Base-by-base conservation (phyloP, 805 yeast genomes). In the Candida ipomoeae region DNA sequence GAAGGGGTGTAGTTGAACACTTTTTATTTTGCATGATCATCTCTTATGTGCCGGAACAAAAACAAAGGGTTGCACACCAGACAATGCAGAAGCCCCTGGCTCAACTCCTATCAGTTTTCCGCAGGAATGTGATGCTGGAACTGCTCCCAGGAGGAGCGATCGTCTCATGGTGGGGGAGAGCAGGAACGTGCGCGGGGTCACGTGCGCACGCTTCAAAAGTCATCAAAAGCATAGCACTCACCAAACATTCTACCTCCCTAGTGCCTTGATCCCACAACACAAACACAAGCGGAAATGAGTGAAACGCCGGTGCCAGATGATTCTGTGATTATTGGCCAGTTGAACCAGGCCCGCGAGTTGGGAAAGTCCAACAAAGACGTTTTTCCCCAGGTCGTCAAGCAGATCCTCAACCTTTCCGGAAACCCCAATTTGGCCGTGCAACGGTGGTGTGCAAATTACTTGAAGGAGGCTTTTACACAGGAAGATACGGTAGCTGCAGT, bases 331-430 rank as follows among this genome's bases (percentile, higher is more conserved):
- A 52, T 64, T 40, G 61, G 51, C 38, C 75, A 70, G 52, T 62
- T 73, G 17, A 61, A 70, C 49, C 73, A 71, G 56, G 78, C 78
- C 11, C 63, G 66, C 31, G 60, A 62, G 21, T 59, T 69, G 44
- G 76, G 75, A 4, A 60, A 65, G 37, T 51, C 65, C 18, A 63
- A 60, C 45, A 57, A 57, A 6, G 64, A 61, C 32, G 62, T 67
- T n/a, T 68, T 69, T 52, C 71, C 74, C 6, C 75, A 70, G 54
- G 76, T 73, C 34, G 62, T 76, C n/a, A 71, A 75, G 39, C 77
- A 72, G 46, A 69, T 74, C 44, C 62, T 74, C 44, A 68, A 68
- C 48, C 68, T 73, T 52, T 62, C 64, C 26, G 60, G 60, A 32
- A 68, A 70, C 56, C 70, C 71, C 7, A 71, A 69, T 44, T 43